Conservation (phyloP, 2,329 filamentous ascomycete species). For the Alternaria viburni region DNA sequence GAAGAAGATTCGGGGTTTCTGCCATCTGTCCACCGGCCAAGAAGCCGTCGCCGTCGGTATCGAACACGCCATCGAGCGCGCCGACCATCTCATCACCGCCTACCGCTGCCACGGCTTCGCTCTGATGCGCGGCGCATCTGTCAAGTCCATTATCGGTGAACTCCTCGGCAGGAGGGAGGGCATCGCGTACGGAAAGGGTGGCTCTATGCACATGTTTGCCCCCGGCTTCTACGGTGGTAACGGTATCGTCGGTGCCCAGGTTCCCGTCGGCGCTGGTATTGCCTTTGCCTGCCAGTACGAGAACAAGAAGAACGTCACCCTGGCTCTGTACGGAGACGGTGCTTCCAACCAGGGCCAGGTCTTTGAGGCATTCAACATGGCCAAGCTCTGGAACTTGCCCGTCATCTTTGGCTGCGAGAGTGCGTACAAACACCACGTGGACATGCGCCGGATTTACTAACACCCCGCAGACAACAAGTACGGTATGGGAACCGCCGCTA, state of each 20-base stretch:
- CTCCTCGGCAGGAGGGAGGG: constrained; percentile 85
- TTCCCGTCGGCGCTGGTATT: constrained; percentile 93
- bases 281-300: constrained; percentile 97
- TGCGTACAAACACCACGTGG: constrained; percentile 58
- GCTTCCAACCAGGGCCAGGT: constrained; percentile 99
- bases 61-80: constrained; percentile 89
- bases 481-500: constrained; percentile 97
- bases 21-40: constrained; percentile 96
- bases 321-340: constrained; percentile 96
- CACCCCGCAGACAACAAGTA: constrained; percentile 92
- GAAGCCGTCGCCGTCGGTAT: constrained; percentile 97
- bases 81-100: constrained; percentile 94
- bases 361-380: constrained; percentile 99
- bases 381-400: constrained; percentile 97
- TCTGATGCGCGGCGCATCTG: constrained; percentile 89
- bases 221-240: constrained; percentile 98
- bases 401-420: constrained; percentile 98
- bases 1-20: constrained; percentile 99
- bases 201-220: constrained; percentile 99
- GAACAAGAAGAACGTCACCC: constrained; percentile 80
- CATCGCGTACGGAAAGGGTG: constrained; percentile 98
- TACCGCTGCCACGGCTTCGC: constrained; percentile 99
- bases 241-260: constrained; percentile 98
- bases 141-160: constrained; percentile 29
- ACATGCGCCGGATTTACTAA: constrained; percentile 21